Evolutionary conservation across 495 filamentous ascomycete species (phyloP).

Genomic region (Diplogelasinospora grovesii): DNA sequence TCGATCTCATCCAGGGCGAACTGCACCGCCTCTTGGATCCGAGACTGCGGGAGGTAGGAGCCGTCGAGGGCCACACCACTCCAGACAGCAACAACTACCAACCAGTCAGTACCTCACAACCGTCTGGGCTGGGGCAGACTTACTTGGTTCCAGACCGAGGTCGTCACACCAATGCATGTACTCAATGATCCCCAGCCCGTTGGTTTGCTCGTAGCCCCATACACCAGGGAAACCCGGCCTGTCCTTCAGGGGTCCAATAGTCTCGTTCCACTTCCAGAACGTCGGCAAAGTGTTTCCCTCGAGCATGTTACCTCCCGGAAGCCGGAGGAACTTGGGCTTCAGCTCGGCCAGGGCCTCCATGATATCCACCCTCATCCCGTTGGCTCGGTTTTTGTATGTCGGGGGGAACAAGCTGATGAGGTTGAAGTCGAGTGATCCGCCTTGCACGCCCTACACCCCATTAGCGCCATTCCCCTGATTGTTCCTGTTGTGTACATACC

Average conservation of each 20-base stretch:
- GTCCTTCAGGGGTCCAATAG: slow-evolving; percentile 56
- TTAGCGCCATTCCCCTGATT: background rate
- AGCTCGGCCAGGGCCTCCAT: slow-evolving; percentile 47
- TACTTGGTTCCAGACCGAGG: slow-evolving; percentile 47
- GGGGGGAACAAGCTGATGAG: slow-evolving; percentile 62
- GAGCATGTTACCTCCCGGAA: slow-evolving; percentile 64
- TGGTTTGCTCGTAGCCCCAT: slow-evolving; percentile 57
- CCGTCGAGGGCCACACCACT: slow-evolving; percentile 57
- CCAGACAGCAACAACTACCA: slow-evolving; percentile 38
- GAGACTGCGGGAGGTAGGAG: slow-evolving; percentile 31
- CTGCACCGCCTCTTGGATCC: slow-evolving; percentile 43
- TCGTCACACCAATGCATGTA: slow-evolving; percentile 64
- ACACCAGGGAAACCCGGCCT: slow-evolving; percentile 54
- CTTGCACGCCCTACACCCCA: slow-evolving; percentile 20
- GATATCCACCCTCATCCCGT: slow-evolving; percentile 57
- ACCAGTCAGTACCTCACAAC: too few species aligned
- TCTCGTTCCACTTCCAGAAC: slow-evolving; percentile 64
- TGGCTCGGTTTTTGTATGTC: slow-evolving; percentile 55
- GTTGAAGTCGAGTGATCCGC: slow-evolving; percentile 51
- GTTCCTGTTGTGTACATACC: slow-evolving; percentile 10
- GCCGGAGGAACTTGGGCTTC: slow-evolving; percentile 52
- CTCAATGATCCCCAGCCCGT: slow-evolving; percentile 57
- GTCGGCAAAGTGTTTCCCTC: slow-evolving; percentile 47
- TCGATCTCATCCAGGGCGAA: slow-evolving; percentile 63
- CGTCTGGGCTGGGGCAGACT: slow-evolving; percentile 7